A percentile compares a stretch with the other conserved stretches of the same genome.
Conservation (phyloP, 352 stramenopile genomes). For the Blastocystis sp. region DNA sequence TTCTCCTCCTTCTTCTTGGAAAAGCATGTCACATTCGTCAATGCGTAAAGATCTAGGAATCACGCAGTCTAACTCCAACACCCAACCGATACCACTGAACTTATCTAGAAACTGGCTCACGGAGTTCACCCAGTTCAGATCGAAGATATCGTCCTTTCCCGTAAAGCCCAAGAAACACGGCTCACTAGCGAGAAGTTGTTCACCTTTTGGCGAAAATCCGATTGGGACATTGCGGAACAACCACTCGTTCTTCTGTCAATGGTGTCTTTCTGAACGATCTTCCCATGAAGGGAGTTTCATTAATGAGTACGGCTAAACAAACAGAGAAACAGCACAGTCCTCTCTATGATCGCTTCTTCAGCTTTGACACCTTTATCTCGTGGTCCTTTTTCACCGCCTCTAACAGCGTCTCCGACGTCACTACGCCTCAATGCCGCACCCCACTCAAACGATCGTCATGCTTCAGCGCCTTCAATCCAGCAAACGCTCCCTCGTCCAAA, state of each 20-base stretch:
- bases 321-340: neutral
- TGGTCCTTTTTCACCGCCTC: slow-evolving; percentile 9
- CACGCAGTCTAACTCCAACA: neutral
- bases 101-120: neutral
- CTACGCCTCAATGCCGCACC: neutral
- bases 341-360: slow-evolving; percentile 38
- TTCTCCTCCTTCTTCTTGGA: neutral
- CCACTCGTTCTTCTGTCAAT: neutral
- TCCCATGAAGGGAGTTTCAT: slow-evolving; percentile 8
- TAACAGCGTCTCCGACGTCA: neutral
- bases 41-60: neutral
- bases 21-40: neutral
- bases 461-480: slow-evolving; percentile 29
- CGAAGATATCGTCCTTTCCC: neutral
- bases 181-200: neutral
- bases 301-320: neutral
- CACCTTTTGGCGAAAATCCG: neutral
- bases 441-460: neutral
- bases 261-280: neutral
- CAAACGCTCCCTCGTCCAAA: neutral
- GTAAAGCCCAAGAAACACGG: neutral
- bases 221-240: neutral
- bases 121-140: neutral
- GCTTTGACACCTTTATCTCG: slow-evolving; percentile 14
- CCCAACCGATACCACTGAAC: neutral